Percentiles rank a stretch among this genome's conserved stretches.
Evolutionary conservation across 768 basidiomycete genomes (phyloP).

Genomic region (Chalciporus pseudorubinellus): DNA sequence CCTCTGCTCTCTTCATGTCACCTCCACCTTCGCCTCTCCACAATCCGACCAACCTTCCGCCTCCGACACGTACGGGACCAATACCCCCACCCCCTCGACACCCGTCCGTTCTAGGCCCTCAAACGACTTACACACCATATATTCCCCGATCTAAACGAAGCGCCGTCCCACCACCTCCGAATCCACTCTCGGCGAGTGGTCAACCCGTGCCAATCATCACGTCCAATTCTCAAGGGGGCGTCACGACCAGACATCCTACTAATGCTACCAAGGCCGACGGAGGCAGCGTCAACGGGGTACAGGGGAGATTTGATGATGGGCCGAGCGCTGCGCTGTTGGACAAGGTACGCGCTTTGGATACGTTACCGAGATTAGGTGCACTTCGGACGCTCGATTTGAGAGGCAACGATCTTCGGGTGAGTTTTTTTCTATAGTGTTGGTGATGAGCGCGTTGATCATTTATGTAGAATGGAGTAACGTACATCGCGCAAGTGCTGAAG

Average conservation of each 20-base stretch:
- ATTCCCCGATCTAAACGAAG: constrained; percentile 63
- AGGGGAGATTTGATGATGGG: constrained; percentile 32
- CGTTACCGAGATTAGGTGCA: constrained; percentile 79
- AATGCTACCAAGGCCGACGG: constrained; percentile 3
- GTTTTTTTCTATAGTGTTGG: constrained; percentile 28
- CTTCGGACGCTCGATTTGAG: constrained; percentile 87
- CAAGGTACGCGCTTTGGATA: constrained; percentile 88
- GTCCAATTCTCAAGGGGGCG: constrained; percentile 51
- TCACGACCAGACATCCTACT: constrained; percentile 45
- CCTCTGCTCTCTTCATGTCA: constrained; percentile 25
- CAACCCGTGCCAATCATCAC: constrained; percentile 71
- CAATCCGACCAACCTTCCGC: constrained; percentile 19
- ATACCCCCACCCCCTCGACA: constrained; percentile 51
- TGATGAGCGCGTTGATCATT: background rate
- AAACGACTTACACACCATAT: constrained; percentile 83
- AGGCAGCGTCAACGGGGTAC: background rate
- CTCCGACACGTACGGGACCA: constrained; percentile 35
- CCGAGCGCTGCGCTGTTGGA: constrained; percentile 80
- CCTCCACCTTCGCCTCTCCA: constrained; percentile 35
- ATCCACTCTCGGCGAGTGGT: constrained; percentile 40
- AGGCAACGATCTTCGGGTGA: constrained; percentile 87
- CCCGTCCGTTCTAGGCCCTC: constrained; percentile 44
- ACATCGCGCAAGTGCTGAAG: constrained; percentile 93
- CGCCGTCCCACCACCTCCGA: constrained; percentile 24
- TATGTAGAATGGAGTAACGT: constrained; percentile 68